Evolutionary conservation across 306 rosid species (phyloP), one percentile per base, ranked within the genome.

Genomic region (Begonia fuchsioides): DNA sequence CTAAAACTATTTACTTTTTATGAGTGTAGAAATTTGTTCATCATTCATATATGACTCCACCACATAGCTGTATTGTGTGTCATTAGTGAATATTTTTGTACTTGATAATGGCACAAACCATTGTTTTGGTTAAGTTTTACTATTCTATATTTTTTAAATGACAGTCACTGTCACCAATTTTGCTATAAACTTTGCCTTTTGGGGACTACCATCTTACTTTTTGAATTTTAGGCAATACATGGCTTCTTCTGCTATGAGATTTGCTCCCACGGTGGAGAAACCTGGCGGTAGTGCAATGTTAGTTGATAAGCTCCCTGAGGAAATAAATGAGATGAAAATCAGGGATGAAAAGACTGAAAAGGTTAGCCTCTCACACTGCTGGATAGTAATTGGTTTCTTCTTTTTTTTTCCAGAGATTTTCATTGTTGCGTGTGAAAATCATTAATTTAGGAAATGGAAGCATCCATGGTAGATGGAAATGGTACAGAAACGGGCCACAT

Each of bases 401-500:
- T 8, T 43, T 19, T 51, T 3, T 12, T 44, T 19, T 19, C 3
- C 3, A 19, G 26, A 19, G 26, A 19, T 3, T 19, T 19, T 3
- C 3, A 19, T 19, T 19, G 26, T 19, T 19, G 26, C 26, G 2
- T 19, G 26, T 19, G 26, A 1, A 13, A 13, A 7, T 7, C 15
- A 45, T 46, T 18, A 12, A 16, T 41, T 4, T 63, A 79, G 80
- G 82, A 75, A 43, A 76, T 75, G 56, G 87, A 79, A 61, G 57
- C 82, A 17, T 67, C 75, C n/a, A 64, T 64, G 63, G 82, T 69
- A 6, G 58, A 81, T 61, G 92, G 92, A 63, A 70, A 73, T 69
- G 79, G 82, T 53, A 81, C 92, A 16, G 85, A 81, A 66, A 69
- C 85, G 13, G 85, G 92, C 14, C 92, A 69, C 64, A 77, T 77